Conservation (phyloP, 2,329 filamentous ascomycete species). For the Hirsutella thompsonii region DNA sequence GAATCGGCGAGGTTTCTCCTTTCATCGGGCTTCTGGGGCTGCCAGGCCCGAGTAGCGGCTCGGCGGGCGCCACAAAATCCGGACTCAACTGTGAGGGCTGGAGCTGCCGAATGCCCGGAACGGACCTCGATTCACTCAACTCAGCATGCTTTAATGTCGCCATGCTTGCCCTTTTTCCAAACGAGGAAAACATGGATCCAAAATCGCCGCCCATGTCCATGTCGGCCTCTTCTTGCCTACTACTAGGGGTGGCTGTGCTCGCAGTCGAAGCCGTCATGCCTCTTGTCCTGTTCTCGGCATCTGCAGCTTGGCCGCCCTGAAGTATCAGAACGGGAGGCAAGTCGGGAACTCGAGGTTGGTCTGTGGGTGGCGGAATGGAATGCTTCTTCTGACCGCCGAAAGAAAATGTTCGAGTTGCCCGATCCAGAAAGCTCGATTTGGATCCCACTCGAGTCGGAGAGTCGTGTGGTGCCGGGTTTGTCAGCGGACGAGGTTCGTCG, state of each 20-base stretch:
- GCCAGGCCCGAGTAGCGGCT: constrained; percentile 33
- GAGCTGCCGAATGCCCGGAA: constrained; percentile 29
- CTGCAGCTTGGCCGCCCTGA: too few relatives aligned
- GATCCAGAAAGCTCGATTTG: constrained; percentile 41
- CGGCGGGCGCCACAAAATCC: constrained; percentile 29
- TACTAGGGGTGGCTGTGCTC: constrained; percentile 37
- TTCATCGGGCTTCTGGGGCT: constrained; percentile 24
- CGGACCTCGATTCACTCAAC: constrained; percentile 25
- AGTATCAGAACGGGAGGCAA: constrained; percentile 24
- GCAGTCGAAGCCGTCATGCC: constrained; percentile 41
- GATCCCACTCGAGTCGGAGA: constrained; percentile 25
- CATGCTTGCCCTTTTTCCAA: constrained; percentile 40
- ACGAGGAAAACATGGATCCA: constrained; percentile 40
- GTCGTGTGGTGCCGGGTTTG: constrained; percentile 25
- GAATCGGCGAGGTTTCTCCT: constrained; percentile 19
- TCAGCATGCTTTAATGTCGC: constrained; percentile 31
- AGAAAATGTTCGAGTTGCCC: constrained; percentile 45
- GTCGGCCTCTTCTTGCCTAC: constrained; percentile 28
- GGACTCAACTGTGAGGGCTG: constrained; percentile 35
- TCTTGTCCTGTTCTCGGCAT: constrained; percentile 25
- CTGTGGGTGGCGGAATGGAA: constrained; percentile 14
- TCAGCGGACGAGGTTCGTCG: constrained; percentile 12
- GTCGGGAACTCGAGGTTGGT: constrained; percentile 16
- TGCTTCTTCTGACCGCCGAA: constrained; percentile 44
- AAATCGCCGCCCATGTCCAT: constrained; percentile 47